Percentiles rank a stretch among this genome's conserved stretches.
phyloP scores from a whole-genome alignment of 345 rosid species.

The Angophora floribunda region DNA sequence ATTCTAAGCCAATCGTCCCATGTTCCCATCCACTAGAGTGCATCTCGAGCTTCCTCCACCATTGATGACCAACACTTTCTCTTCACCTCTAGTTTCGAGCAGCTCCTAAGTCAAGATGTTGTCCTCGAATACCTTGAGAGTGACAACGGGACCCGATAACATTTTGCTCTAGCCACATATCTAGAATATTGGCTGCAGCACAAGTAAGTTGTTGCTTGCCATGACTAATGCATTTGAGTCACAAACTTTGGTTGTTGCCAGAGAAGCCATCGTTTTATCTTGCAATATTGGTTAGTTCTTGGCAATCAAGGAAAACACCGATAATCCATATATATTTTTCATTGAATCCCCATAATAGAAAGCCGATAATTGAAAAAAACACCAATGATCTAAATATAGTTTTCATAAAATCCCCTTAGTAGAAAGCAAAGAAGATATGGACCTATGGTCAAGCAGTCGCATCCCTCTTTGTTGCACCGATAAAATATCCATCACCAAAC shows the following conservation, averaged over 20 bases:
- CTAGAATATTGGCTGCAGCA: constrained; percentile 59
- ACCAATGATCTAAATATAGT: no score
- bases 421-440: no score
- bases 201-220: constrained; percentile 55
- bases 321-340: not conserved
- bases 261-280: constrained; percentile 29
- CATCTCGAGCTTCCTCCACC: constrained; percentile 90
- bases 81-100: constrained; percentile 69
- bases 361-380: no score
- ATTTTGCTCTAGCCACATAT: constrained; percentile 54
- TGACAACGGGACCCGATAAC: constrained; percentile 62
- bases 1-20: constrained; percentile 64
- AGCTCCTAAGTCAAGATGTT: constrained; percentile 63
- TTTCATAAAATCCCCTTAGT: no score
- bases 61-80: constrained; percentile 67
- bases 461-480: not conserved
- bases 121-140: constrained; percentile 73
- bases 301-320: not conserved
- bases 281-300: not conserved
- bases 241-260: constrained; percentile 77
- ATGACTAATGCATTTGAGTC: constrained; percentile 56
- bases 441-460: not conserved
- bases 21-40: constrained; percentile 71
- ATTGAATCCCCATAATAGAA: no score
- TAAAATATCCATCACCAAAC: not conserved